Conservation (phyloP, 1,284 basidiomycete species). For the Puccinia hordei region DNA sequence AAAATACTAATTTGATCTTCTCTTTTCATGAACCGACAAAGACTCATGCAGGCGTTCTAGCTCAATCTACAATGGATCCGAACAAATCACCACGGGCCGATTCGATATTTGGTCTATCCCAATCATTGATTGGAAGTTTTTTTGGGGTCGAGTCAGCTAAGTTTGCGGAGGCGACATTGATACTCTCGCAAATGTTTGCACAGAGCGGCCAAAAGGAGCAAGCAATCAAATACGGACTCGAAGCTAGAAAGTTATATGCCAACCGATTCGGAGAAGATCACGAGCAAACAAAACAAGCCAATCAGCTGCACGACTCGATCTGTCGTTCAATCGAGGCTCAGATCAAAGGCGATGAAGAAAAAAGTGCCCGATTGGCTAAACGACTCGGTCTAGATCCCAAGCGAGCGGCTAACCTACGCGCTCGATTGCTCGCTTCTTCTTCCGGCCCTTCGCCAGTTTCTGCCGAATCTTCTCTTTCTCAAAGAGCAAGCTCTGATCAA, state of each 20-base stretch:
- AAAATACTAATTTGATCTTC: background rate
- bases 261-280: slow-evolving; percentile 42
- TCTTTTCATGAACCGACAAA: slow-evolving; percentile 5
- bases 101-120: slow-evolving; percentile 47
- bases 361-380: slow-evolving; percentile 37
- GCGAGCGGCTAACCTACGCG: slow-evolving; percentile 40
- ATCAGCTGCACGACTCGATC: slow-evolving; percentile 29
- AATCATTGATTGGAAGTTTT: slow-evolving; percentile 43
- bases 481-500: background rate
- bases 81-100: slow-evolving; percentile 24
- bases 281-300: slow-evolving; percentile 47
- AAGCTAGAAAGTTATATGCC: slow-evolving; percentile 38
- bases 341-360: slow-evolving; percentile 50
- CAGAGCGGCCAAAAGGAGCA: slow-evolving; percentile 38
- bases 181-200: slow-evolving; percentile 45
- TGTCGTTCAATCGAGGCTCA: slow-evolving; percentile 47
- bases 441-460: background rate
- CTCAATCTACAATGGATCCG: slow-evolving; percentile 36
- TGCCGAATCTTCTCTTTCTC: slow-evolving; percentile 6
- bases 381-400: slow-evolving; percentile 48
- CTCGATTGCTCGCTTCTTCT: slow-evolving; percentile 33
- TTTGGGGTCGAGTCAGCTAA: slow-evolving; percentile 43
- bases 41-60: slow-evolving; percentile 47
- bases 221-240: slow-evolving; percentile 37
- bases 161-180: slow-evolving; percentile 47